Base-by-base conservation (phyloP, 108 stramenopile species). In the Pseudonitzschia pungens region DNA sequence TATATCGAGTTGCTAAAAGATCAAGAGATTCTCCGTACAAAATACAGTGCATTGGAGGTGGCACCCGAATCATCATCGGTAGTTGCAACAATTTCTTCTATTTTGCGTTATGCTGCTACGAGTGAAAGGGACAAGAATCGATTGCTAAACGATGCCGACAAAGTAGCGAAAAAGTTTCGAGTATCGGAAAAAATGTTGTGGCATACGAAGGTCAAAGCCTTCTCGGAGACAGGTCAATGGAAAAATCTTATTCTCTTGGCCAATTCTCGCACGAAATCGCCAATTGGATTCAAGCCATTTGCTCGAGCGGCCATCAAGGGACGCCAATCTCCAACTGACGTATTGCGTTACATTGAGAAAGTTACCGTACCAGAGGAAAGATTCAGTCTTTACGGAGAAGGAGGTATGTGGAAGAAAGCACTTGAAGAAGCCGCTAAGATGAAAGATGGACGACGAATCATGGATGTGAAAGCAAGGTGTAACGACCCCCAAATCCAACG, bases 201-300 rank as follows among this genome's bases (percentile, higher is more conserved):
- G 89, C 78, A 90, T 72, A 81, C 87, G 27, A 92, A 93, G 68
- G 87, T 96, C n/a, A 87, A 74, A 63, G 91, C 89, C 16, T 85
- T 92, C 74, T 70, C 86, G 2, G 82, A 87, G 42, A 90, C 86
- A 29, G 80, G 70, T 15, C 92, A 94, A 67, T 96, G 95, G 95
- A 66, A 80, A 12, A 79, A 84, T 51, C 69, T 96, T 14, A 74
- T 77, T 55, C 67, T 69, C 22, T 76, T 96, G n/a, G 87, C 90
- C n/a, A 88, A 92, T 64, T 89, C 86, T 20, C 81, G 83, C 36
- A 69, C 88, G 43, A 94, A 93, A 69, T 69, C 91, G 20, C 95
- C 95, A 7, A 89, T 93, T 59, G 92, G 92, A 16, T 86, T 84
- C 64, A 90, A 87, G 60, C 89, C 91, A 18, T 96, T 96, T 80